These are phyloP conservation scores for Xylaria arbuscula DNA, from an alignment of 2,329 filamentous ascomycete genomes.

Conservation along the genomic window DNA sequence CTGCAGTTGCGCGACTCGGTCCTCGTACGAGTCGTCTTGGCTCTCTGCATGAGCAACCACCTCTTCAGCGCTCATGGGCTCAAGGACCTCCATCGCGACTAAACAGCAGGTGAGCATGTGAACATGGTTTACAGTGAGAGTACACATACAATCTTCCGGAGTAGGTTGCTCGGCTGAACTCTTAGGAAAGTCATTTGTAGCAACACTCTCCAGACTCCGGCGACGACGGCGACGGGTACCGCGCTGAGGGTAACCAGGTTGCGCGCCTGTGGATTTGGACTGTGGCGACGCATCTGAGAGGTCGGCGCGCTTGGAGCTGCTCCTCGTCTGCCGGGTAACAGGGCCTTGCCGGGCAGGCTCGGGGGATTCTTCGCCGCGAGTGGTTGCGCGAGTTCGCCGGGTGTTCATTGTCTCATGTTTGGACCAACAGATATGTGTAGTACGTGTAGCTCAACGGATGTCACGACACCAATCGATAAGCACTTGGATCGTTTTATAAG, in stretches of 20 bases:
- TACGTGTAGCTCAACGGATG: neutral
- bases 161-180: constrained; percentile 29
- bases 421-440: neutral
- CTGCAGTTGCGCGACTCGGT: constrained; percentile 40
- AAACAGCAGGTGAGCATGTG: constrained; percentile 15
- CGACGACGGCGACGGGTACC: constrained; percentile 40
- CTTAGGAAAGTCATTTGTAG: constrained; percentile 38
- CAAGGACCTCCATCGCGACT: constrained; percentile 30
- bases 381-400: constrained; percentile 38
- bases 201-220: constrained; percentile 42
- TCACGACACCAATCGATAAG: constrained; percentile 8
- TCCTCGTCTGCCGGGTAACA: constrained; percentile 41
- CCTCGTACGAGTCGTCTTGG: constrained; percentile 37
- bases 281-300: constrained; percentile 30
- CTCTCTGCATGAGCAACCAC: constrained; percentile 24
- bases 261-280: constrained; percentile 18
- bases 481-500: neutral
- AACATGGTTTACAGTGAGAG: constrained; percentile 1
- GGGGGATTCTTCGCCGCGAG: constrained; percentile 36
- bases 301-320: constrained; percentile 37
- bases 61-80: constrained; percentile 12
- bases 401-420: constrained; percentile 39
- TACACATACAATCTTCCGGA: constrained; percentile 28
- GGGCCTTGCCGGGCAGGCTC: constrained; percentile 33
- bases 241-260: constrained; percentile 37